phyloP scores from a whole-genome alignment of 2,329 filamentous ascomycete species.

The Aspergillus persii region DNA sequence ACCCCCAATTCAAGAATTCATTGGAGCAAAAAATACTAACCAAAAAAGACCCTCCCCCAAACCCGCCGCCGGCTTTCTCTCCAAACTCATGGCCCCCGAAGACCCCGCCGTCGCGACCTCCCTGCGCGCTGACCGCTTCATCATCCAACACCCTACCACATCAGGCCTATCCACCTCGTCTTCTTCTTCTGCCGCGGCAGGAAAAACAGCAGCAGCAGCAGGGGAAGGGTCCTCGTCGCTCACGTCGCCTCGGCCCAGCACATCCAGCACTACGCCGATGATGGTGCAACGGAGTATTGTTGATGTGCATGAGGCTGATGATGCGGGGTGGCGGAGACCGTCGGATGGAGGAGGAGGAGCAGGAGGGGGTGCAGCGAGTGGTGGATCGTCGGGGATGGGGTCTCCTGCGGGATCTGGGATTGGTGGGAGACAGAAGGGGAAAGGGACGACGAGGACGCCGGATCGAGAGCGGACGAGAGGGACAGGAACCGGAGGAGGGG shows the following conservation, averaged over 20 bases:
- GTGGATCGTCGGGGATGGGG: constrained; percentile 4
- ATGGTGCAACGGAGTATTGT: constrained; percentile 18
- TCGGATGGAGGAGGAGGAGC: neutral
- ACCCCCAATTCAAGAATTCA: neutral
- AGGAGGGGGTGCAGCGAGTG: neutral
- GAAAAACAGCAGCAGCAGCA: too few relatives aligned
- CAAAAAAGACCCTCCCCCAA: constrained; percentile 38
- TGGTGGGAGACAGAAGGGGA: constrained; percentile 1
- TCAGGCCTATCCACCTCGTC: neutral
- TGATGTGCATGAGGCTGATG: constrained; percentile 23
- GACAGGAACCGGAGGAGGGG: neutral
- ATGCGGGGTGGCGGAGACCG: constrained; percentile 22
- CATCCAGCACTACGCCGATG: neutral
- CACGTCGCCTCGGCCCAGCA: neutral
- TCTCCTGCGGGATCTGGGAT: constrained; percentile 1
- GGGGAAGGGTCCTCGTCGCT: neutral
- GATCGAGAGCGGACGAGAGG: constrained; percentile 10
- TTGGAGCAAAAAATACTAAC: neutral
- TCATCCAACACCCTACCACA: constrained; percentile 15
- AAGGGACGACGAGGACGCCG: constrained; percentile 13
- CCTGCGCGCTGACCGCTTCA: constrained; percentile 29
- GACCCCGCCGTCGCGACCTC: constrained; percentile 26
- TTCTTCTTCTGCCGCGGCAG: too few relatives aligned
- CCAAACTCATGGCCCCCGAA: constrained; percentile 33
- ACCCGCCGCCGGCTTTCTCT: constrained; percentile 36